Percentiles rank a stretch among this genome's conserved stretches.
Evolutionary conservation across 2,329 filamentous ascomycete species (phyloP).

Genomic region (Elsinoe ampelina): DNA sequence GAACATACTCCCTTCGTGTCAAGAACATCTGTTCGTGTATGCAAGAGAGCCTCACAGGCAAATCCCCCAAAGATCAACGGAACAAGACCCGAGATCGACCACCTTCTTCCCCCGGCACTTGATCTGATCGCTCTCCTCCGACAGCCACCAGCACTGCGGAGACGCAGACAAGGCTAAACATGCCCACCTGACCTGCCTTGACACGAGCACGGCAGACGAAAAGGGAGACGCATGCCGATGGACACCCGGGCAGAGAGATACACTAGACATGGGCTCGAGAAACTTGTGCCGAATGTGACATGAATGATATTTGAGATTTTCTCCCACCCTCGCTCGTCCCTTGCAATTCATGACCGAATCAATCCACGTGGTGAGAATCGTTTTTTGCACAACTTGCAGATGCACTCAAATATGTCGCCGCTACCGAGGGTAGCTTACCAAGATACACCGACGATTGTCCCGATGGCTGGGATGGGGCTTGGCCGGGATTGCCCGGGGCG

Average conservation of each 20-base stretch:
- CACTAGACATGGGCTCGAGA: not conserved
- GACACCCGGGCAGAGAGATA: not conserved
- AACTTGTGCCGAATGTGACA: not conserved
- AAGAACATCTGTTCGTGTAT: not conserved
- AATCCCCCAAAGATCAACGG: not conserved
- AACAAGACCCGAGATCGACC: not conserved
- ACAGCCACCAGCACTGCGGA: not conserved
- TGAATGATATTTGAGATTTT: not conserved
- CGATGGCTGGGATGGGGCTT: too few relatives aligned
- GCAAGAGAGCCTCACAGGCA: not conserved
- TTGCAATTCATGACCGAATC: not conserved
- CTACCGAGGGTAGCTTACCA: slow-evolving; percentile 2
- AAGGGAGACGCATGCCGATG: not conserved
- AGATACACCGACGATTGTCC: not conserved
- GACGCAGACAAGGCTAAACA: not conserved
- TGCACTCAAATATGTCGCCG: slow-evolving; percentile 2
- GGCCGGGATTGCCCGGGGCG: too few relatives aligned
- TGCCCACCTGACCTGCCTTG: not conserved
- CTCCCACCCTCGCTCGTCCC: not conserved
- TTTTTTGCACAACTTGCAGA: not conserved
- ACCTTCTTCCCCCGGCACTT: not conserved
- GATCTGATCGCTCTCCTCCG: not conserved
- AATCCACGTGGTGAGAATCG: not conserved
- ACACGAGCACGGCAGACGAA: slow-evolving; percentile 1
- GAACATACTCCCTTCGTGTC: not conserved